Evolutionary conservation across 495 filamentous ascomycete species (phyloP).

Genomic region (Neurospora sp.): DNA sequence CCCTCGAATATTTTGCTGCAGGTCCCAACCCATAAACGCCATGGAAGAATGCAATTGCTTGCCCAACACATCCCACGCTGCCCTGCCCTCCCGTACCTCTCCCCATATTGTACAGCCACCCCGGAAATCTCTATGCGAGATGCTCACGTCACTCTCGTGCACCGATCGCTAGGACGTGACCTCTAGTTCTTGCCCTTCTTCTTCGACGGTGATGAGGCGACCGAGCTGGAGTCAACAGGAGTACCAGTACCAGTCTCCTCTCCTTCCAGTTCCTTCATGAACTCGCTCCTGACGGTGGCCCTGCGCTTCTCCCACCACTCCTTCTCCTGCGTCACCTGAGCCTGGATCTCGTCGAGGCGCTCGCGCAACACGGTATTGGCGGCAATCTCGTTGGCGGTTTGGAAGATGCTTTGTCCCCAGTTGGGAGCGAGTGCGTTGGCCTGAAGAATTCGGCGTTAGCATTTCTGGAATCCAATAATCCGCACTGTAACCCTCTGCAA

Average conservation of each 20-base stretch:
- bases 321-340: conserved; percentile 58
- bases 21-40: conserved; percentile 19
- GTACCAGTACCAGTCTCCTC: conserved; percentile 12
- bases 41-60: conserved; percentile 15
- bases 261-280: conserved; percentile 75
- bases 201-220: conserved; percentile 32
- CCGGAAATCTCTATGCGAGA: neutral
- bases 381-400: conserved; percentile 76
- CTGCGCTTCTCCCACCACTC: conserved; percentile 84
- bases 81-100: neutral
- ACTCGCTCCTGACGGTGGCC: conserved; percentile 58
- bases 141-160: neutral
- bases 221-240: neutral
- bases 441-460: conserved; percentile 21
- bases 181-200: conserved; percentile 69
- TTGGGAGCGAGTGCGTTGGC: conserved; percentile 77
- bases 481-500: neutral
- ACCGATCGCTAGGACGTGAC: neutral
- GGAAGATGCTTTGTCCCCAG: conserved; percentile 94
- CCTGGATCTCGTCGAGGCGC: conserved; percentile 69
- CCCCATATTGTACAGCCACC: conserved; percentile 12
- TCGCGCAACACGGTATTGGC: conserved; percentile 64
- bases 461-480: neutral
- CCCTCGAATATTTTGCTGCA: conserved; percentile 2
- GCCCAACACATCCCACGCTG: neutral